A percentile compares a stretch with the other conserved stretches of the same genome.
These are phyloP conservation scores for Selaginella tamariscina DNA, from an alignment of 75 land plant species.

Conservation along the genomic window DNA sequence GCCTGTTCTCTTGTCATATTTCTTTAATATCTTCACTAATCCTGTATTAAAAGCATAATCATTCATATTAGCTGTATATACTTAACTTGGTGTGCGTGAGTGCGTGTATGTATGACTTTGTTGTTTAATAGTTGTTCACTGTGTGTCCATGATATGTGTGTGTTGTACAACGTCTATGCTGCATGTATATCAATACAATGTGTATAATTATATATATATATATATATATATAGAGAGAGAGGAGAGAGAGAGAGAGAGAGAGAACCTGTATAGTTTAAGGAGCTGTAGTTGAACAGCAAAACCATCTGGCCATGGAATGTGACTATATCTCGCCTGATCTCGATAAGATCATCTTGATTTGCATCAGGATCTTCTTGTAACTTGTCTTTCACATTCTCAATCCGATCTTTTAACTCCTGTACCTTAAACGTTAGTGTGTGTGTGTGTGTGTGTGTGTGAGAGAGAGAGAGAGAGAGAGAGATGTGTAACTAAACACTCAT, in stretches of 20 bases:
- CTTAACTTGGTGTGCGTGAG: no score
- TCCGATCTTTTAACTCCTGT: background rate
- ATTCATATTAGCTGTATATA: background rate
- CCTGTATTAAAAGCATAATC: constrained; percentile 12
- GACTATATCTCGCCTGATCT: constrained; percentile 15
- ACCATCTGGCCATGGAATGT: constrained; percentile 22
- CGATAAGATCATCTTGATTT: background rate
- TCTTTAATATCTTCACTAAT: constrained; percentile 21
- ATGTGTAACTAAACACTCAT: no score
- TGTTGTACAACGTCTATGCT: no score
- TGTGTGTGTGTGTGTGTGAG: background rate
- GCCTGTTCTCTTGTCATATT: constrained; percentile 22
- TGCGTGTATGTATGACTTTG: background rate
- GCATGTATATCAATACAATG: no score
- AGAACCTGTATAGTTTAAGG: constrained; percentile 21
- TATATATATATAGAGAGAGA: no score
- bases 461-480: background rate
- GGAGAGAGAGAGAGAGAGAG: no score
- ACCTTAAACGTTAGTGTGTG: background rate
- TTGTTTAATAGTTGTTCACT: no score
- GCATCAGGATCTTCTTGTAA: no score
- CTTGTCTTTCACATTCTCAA: background rate
- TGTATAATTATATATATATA: no score
- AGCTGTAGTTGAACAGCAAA: constrained; percentile 20
- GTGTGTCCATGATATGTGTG: no score